Conservation (phyloP, 2,329 filamentous ascomycete species). For the Fusarium acutatum region DNA sequence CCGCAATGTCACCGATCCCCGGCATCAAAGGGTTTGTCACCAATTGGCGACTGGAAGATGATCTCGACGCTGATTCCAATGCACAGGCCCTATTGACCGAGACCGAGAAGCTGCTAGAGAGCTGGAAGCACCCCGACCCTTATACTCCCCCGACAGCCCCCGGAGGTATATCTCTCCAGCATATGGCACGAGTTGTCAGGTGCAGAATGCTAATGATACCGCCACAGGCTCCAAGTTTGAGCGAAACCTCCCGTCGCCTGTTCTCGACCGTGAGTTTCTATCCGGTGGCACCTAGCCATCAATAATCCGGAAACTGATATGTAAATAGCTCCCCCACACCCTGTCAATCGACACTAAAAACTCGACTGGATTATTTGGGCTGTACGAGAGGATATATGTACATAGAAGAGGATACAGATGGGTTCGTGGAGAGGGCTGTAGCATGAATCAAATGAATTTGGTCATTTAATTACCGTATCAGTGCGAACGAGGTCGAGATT, state of each 20-base stretch:
- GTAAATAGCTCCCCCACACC: slow-evolving; percentile 42
- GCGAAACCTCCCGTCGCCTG: slow-evolving; percentile 84
- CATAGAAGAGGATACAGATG: slow-evolving; percentile 29
- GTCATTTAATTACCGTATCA: neutral
- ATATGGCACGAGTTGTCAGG: neutral
- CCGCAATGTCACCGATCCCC: slow-evolving; percentile 81
- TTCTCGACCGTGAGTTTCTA: slow-evolving; percentile 77
- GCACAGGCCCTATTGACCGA: slow-evolving; percentile 81
- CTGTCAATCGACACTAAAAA: slow-evolving; percentile 39
- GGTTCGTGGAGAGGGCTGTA: slow-evolving; percentile 6
- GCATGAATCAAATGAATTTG: slow-evolving; percentile 26
- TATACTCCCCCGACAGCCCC: slow-evolving; percentile 90
- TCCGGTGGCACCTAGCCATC: neutral
- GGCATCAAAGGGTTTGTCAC: slow-evolving; percentile 79
- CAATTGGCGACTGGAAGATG: neutral
- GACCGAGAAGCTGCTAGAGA: slow-evolving; percentile 86
- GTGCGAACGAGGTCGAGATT: neutral
- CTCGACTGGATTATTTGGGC: slow-evolving; percentile 3
- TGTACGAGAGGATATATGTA: slow-evolving; percentile 26
- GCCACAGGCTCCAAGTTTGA: slow-evolving; percentile 89
- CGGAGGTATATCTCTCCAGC: slow-evolving; percentile 70
- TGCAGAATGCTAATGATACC: slow-evolving; percentile 18
- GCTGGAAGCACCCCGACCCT: slow-evolving; percentile 98
- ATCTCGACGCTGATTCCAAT: slow-evolving; percentile 1
- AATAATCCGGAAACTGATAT: slow-evolving; percentile 9